A percentile compares a stretch with the other conserved stretches of the same genome.
These are phyloP conservation scores for Russula virescens DNA, from an alignment of 768 basidiomycete species.

Conservation along the genomic window DNA sequence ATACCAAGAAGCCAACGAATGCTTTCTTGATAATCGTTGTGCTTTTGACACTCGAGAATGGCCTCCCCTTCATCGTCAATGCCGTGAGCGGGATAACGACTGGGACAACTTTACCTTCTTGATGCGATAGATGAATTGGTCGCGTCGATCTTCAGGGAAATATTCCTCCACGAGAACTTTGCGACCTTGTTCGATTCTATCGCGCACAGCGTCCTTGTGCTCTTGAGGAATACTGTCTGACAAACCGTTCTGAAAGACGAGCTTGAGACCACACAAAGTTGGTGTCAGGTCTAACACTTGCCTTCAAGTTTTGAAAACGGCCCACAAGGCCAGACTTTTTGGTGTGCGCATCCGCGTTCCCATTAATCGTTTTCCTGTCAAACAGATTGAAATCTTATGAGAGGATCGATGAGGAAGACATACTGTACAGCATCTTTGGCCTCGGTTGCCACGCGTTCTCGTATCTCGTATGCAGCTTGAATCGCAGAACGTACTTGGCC, in stretches of 20 bases:
- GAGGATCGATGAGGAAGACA: neutral
- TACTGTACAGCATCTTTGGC: slow-evolving; percentile 27
- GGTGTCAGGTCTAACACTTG: slow-evolving; percentile 10
- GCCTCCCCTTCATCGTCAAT: slow-evolving; percentile 37
- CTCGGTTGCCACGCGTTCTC: neutral
- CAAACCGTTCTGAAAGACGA: slow-evolving; percentile 34
- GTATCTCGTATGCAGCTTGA: slow-evolving; percentile 22
- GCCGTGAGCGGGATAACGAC: too few relatives aligned
- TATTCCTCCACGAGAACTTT: slow-evolving; percentile 74
- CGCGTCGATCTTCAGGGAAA: slow-evolving; percentile 85
- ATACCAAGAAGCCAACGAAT: slow-evolving; percentile 66
- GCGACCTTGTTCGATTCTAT: slow-evolving; percentile 53
- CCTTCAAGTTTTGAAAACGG: slow-evolving; percentile 31
- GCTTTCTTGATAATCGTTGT: slow-evolving; percentile 81
- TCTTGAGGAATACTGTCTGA: slow-evolving; percentile 60
- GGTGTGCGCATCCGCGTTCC: slow-evolving; percentile 35
- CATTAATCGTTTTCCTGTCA: slow-evolving; percentile 25
- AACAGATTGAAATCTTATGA: neutral
- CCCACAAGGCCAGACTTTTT: slow-evolving; percentile 34
- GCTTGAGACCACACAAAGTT: neutral
- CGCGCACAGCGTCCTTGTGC: slow-evolving; percentile 52
- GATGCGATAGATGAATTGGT: slow-evolving; percentile 87
- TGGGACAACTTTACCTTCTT: slow-evolving; percentile 61
- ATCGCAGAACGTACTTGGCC: slow-evolving; percentile 27
- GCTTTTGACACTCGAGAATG: slow-evolving; percentile 88